Evolutionary conservation across 257 asterid genomes (phyloP), one percentile per base, ranked within the genome.

Genomic region (Fraxinus excelsior): DNA sequence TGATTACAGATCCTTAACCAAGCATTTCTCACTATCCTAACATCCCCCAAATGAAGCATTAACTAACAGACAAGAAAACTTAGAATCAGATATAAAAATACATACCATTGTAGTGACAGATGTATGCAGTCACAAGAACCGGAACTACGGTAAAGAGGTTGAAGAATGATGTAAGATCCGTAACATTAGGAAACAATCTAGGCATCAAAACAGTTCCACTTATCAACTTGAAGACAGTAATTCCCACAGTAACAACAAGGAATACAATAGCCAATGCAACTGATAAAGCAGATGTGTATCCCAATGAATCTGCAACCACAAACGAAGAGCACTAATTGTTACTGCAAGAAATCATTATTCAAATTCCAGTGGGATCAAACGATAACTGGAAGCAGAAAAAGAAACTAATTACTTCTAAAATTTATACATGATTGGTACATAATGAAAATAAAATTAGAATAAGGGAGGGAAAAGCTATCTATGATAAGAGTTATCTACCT

Each of bases 21-120:
- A 72, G 65, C 14, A n/a, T 58, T 29, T 38, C 72, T 25, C 74
- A 28, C n/a, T 23, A 71, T 58, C 75, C 34, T 13, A 37, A 26
- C 29, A 49, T 18, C 71, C 69, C 51, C 70, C 49, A 28, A 51
- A 76, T 60, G 62, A 64, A 21, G 60, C 64, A 70, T n/a, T 31
- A 19, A 16, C 74, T 64, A 19, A 37, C 74, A 77, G 42, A 60
- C 32, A 40, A 58, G 68, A 56, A 29, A 73, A 16, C 32, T 12
- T 71, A 18, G 51, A 74, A 66, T 26, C 32, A 60, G 67, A 60
- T 25, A 60, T 11, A 60, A 23, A 80, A 79, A 34, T 9, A 44
- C 89, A 68, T 87, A 94, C 99, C 99, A 81, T 94, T 94, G 79
- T 92, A 94, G 79, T 94, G 99, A 85, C 99, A 96, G 87, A 93